phyloP scores from a whole-genome alignment of 2,329 filamentous ascomycete species.

The Xylogone sp. region DNA sequence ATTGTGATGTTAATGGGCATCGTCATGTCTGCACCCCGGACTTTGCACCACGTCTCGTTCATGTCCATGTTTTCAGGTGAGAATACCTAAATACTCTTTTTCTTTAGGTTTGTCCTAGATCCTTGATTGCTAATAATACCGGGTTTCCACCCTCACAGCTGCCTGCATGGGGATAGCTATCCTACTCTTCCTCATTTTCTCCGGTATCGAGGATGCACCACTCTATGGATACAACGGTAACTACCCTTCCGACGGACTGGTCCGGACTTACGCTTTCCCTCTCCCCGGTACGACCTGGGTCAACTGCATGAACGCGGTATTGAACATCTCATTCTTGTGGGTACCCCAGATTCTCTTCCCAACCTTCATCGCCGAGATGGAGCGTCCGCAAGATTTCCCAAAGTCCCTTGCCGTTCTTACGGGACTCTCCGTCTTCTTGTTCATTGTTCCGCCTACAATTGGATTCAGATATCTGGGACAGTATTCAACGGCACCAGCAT shows the following conservation, averaged over 20 bases:
- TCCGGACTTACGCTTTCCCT: conserved; percentile 45
- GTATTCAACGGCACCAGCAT: conserved; percentile 45
- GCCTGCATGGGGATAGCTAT: conserved; percentile 44
- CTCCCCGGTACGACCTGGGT: conserved; percentile 42
- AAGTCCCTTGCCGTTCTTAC: conserved; percentile 44
- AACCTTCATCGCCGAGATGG: conserved; percentile 48
- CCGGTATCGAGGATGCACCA: conserved; percentile 40
- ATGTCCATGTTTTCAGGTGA: conserved; percentile 44
- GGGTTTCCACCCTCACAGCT: conserved; percentile 19
- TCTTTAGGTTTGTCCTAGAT: neutral
- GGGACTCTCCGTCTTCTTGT: conserved; percentile 40
- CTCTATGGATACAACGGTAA: conserved; percentile 40
- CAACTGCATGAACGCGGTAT: conserved; percentile 43
- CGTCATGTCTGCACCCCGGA: conserved; percentile 40
- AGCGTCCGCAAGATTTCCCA: conserved; percentile 45
- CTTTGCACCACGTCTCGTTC: conserved; percentile 43
- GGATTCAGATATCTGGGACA: conserved; percentile 46
- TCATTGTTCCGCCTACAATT: conserved; percentile 45
- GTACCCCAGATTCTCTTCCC: conserved; percentile 49
- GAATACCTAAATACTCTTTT: conserved; percentile 1
- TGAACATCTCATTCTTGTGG: conserved; percentile 47
- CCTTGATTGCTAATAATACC: conserved; percentile 3
- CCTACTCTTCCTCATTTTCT: conserved; percentile 45
- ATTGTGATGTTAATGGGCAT: conserved; percentile 43
- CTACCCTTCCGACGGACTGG: conserved; percentile 39